These are phyloP conservation scores for Apiospora saccharicola DNA, from an alignment of 2,329 filamentous ascomycete genomes.

Conservation along the genomic window DNA sequence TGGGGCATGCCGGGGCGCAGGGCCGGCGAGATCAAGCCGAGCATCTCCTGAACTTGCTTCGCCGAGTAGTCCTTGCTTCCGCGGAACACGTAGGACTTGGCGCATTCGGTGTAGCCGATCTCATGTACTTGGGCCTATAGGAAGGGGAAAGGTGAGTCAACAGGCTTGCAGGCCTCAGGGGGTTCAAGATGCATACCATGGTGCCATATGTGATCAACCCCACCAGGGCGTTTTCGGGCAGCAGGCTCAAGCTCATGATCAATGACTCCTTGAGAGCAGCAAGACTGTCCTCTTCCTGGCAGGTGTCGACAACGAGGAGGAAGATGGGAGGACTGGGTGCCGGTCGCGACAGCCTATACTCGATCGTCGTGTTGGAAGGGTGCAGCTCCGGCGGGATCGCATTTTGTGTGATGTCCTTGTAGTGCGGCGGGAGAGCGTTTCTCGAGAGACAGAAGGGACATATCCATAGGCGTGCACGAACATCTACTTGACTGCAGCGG, in stretches of 20 bases:
- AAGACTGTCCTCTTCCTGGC: slow-evolving; percentile 87
- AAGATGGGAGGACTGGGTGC: slow-evolving; percentile 89
- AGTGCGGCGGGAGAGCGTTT: slow-evolving; percentile 83
- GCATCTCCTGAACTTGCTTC: slow-evolving; percentile 99
- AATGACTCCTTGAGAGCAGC: slow-evolving; percentile 85
- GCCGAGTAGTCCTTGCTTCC: slow-evolving; percentile 98
- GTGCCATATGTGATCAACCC: slow-evolving; percentile 90
- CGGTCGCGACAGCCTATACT: slow-evolving; percentile 81
- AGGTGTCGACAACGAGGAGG: slow-evolving; percentile 86
- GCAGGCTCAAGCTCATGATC: slow-evolving; percentile 82
- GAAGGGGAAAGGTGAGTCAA: slow-evolving; percentile 12
- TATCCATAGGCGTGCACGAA: slow-evolving; percentile 85
- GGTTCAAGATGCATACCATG: slow-evolving; percentile 67
- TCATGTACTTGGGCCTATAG: slow-evolving; percentile 90
- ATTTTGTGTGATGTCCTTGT: slow-evolving; percentile 87
- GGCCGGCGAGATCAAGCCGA: slow-evolving; percentile 78
- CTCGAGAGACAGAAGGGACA: slow-evolving; percentile 87
- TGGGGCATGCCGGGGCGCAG: slow-evolving; percentile 78
- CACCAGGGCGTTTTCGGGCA: slow-evolving; percentile 83
- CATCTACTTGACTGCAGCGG: slow-evolving; percentile 75
- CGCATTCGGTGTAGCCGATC: slow-evolving; percentile 96
- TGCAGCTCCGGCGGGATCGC: slow-evolving; percentile 86
- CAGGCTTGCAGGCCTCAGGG: neutral
- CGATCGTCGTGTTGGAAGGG: slow-evolving; percentile 85
- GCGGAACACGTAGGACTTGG: slow-evolving; percentile 97